Base-by-base conservation (phyloP, 1,284 basidiomycete genomes). In the Irpex sp. region DNA sequence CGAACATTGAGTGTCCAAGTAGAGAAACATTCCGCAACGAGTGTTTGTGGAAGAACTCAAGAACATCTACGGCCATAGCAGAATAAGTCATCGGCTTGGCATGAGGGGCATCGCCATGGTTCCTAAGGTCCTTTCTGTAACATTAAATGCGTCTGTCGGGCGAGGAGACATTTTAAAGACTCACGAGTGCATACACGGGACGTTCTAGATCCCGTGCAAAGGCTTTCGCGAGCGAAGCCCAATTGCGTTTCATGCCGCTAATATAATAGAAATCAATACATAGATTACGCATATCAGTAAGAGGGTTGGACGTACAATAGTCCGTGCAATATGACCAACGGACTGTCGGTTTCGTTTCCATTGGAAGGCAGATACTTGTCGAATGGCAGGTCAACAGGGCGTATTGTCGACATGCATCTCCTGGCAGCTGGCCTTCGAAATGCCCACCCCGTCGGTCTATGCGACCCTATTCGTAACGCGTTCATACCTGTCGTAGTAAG, bases 1-100 rank as follows among this genome's bases (percentile, higher is more conserved):
- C 85, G 56, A 70, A 92, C 92, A 96, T 94, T 1, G 93, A 95
- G 71, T 95, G 94, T 0, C 93, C 94, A 5, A 94, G 78, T 2
- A 96, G 80, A 0, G 87, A 83, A 26, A 93, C 80, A n/a, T 89
- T 78, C 1, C 77, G 77, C 40, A 92, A 74, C 0, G 77, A 78
- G 60, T 84, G 82, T 37, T 76, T 74, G 9, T 77, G 70, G 59
- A 85, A 82, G 68, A 91, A 90, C 61, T 84, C 77, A 9, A 87
- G 73, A 34, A 94, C 82, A 69, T 94, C 92, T 7, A 75, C 72
- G 1, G 92, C 92, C 89, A 94, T 90, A 59, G 84, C 77, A 19
- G 76, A 69, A 69, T 95, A 95, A 15, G 83, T 85, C 83, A 92
- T 90, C 0, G 86, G 85, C 7, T 77, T 77, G 9, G 78, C 79